phyloP scores from a whole-genome alignment of 139 green algal genomes.

The Protoeuglena noctilucae region DNA sequence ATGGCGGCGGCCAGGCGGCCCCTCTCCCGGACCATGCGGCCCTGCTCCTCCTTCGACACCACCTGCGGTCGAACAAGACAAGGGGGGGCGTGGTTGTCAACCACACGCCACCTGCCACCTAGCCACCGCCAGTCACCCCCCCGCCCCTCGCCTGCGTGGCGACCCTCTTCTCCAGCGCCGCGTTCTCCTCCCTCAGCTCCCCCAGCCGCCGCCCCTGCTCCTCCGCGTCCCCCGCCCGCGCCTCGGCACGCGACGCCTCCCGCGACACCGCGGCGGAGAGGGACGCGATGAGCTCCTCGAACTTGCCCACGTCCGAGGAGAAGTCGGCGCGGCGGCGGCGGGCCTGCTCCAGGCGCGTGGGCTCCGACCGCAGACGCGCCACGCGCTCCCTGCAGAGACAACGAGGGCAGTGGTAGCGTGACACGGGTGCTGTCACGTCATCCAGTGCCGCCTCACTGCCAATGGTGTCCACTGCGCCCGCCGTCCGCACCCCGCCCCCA shows the following conservation, averaged over 20 bases:
- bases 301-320: not conserved
- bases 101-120: constrained; percentile 26
- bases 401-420: not conserved
- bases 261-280: not conserved
- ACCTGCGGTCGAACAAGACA: constrained; percentile 17
- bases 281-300: not conserved
- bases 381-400: too few species aligned
- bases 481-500: not conserved
- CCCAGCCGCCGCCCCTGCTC: not conserved
- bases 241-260: not conserved
- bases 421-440: constrained; percentile 8
- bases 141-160: constrained; percentile 39
- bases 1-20: constrained; percentile 54
- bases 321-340: not conserved
- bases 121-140: constrained; percentile 17
- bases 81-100: too few species aligned
- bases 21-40: constrained; percentile 37
- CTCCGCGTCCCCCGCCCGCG: not conserved
- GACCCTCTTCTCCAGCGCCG: constrained; percentile 34
- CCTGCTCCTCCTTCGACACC: constrained; percentile 28
- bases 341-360: constrained; percentile 30
- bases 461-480: not conserved
- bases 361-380: too few species aligned
- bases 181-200: constrained; percentile 23
- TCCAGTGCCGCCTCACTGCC: constrained; percentile 10